A percentile compares a stretch with the other conserved stretches of the same genome.
Evolutionary conservation across 2,329 filamentous ascomycete genomes (phyloP).

Genomic region (Penicillium hesseltinei): DNA sequence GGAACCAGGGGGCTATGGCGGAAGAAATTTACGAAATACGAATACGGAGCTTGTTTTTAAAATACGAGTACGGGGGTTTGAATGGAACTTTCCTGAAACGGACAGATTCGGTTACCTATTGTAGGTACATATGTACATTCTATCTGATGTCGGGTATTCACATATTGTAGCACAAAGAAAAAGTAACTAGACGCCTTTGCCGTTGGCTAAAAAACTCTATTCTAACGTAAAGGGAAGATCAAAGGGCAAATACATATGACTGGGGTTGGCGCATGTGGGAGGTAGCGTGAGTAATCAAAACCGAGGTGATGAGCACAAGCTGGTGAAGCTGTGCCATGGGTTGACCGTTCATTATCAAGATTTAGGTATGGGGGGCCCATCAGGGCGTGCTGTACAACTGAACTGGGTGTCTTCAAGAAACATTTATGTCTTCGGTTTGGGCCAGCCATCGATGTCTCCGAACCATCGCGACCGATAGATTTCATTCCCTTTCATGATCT

Average conservation of each 20-base stretch:
- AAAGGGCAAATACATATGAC: not conserved
- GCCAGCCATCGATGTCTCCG: slow-evolving; percentile 26
- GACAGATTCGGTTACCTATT: not conserved
- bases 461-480: slow-evolving; percentile 29
- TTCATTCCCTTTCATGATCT: slow-evolving; percentile 24
- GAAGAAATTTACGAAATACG: not conserved
- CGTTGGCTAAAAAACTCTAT: not conserved
- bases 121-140: not conserved
- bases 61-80: no score
- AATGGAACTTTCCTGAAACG: not conserved
- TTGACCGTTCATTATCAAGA: not conserved
- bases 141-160: not conserved
- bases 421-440: slow-evolving; percentile 17
- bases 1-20: not conserved
- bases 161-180: not conserved
- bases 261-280: not conserved
- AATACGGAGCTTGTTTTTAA: not conserved
- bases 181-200: not conserved
- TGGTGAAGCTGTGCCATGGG: not conserved
- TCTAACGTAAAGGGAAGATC: not conserved
- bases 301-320: not conserved
- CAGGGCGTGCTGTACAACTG: not conserved
- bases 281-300: not conserved
- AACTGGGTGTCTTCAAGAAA: not conserved
- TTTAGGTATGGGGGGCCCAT: not conserved